phyloP scores from a whole-genome alignment of 2,329 filamentous ascomycete genomes.

The Verticillium zaregamsianum region DNA sequence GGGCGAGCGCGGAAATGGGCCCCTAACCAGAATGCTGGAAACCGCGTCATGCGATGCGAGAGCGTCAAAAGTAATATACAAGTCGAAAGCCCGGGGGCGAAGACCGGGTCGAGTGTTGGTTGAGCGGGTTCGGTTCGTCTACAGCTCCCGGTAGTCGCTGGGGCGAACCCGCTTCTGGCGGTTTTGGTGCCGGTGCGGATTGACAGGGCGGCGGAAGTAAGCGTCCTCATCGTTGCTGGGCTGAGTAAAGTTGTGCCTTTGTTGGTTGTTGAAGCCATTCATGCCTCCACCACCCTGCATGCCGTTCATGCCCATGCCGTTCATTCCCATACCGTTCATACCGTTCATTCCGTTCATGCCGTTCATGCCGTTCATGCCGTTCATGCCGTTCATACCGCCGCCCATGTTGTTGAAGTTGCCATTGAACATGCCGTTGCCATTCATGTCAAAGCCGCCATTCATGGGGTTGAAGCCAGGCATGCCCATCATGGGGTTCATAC shows the following conservation, averaged over 20 bases:
- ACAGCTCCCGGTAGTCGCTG: slow-evolving; percentile 87
- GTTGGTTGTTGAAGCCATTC: slow-evolving; percentile 16
- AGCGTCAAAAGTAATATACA: neutral
- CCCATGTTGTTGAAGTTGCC: slow-evolving; percentile 22
- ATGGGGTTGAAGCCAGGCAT: slow-evolving; percentile 26
- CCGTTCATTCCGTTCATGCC: slow-evolving; percentile 33
- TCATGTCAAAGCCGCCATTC: slow-evolving; percentile 26
- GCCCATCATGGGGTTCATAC: slow-evolving; percentile 22
- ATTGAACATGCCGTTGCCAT: slow-evolving; percentile 25
- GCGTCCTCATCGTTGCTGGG: slow-evolving; percentile 76
- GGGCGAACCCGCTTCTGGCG: slow-evolving; percentile 75
- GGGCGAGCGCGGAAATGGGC: neutral
- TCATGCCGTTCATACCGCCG: slow-evolving; percentile 29
- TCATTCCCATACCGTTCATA: slow-evolving; percentile 24
- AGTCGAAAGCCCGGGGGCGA: neutral
- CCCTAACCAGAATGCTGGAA: neutral
- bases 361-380: slow-evolving; percentile 30
- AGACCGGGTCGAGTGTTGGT: neutral
- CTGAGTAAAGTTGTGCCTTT: slow-evolving; percentile 35
- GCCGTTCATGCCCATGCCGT: slow-evolving; percentile 29
- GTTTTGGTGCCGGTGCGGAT: slow-evolving; percentile 85
- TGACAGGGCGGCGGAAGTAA: slow-evolving; percentile 94
- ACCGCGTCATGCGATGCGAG: neutral
- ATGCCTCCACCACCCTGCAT: slow-evolving; percentile 24
- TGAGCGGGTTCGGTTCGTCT: slow-evolving; percentile 15